phyloP scores from a whole-genome alignment of 352 stramenopile species.

The Aphanomyces astaci region DNA sequence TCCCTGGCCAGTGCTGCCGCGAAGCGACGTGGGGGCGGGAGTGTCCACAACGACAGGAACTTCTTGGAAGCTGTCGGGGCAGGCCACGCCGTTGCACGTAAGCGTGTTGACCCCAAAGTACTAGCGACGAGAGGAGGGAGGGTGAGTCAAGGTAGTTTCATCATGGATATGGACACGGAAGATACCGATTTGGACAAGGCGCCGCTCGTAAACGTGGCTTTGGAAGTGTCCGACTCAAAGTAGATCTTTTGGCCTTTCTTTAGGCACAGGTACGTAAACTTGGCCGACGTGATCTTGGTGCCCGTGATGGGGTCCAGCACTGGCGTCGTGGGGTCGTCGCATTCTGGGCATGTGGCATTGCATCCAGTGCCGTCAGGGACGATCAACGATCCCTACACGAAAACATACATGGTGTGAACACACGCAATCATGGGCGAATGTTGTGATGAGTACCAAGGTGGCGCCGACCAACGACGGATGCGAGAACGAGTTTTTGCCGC shows the following conservation, averaged over 20 bases:
- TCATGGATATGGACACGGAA: slow-evolving; percentile 20
- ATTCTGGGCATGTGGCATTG: slow-evolving; percentile 38
- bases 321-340: slow-evolving; percentile 27
- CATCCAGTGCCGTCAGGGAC: slow-evolving; percentile 27
- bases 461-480: slow-evolving; percentile 66
- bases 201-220: slow-evolving; percentile 51
- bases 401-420: slow-evolving; percentile 11
- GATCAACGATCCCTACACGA: slow-evolving; percentile 26
- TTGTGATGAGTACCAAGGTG: slow-evolving; percentile 53
- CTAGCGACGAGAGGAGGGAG: background rate
- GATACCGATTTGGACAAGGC: slow-evolving; percentile 39
- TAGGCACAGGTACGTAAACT: slow-evolving; percentile 67
- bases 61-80: slow-evolving; percentile 33
- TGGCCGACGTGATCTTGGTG: slow-evolving; percentile 40
- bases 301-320: slow-evolving; percentile 60
- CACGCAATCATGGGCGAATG: background rate
- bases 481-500: slow-evolving; percentile 49
- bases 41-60: slow-evolving; percentile 5
- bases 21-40: background rate
- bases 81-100: slow-evolving; percentile 45
- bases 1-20: slow-evolving; percentile 23
- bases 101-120: slow-evolving; percentile 35
- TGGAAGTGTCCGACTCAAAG: slow-evolving; percentile 61
- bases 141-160: slow-evolving; percentile 25
- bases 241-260: slow-evolving; percentile 80